phyloP scores from a whole-genome alignment of 192 early-diverging fungal genomes.

The Paraglomus occultum region DNA sequence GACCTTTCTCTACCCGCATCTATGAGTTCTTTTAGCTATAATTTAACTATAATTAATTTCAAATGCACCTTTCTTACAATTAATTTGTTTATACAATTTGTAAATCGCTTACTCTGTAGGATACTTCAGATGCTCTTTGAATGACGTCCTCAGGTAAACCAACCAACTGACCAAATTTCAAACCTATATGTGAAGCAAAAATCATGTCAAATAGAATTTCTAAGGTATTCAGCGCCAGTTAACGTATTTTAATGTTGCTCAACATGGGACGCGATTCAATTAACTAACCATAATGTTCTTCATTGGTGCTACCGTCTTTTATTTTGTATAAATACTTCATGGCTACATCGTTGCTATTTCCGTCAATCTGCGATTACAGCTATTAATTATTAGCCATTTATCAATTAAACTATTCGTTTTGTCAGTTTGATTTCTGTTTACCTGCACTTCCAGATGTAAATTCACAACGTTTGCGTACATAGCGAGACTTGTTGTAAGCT shows the following conservation, averaged over 20 bases:
- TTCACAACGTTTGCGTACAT: slow-evolving; percentile 59
- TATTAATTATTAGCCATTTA: not conserved
- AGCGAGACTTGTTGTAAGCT: slow-evolving; percentile 53
- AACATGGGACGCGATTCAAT: not conserved
- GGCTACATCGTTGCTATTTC: slow-evolving; percentile 13
- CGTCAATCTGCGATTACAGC: slow-evolving; percentile 15
- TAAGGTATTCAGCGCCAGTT: too few species aligned
- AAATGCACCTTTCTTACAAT: too few species aligned
- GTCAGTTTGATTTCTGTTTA: slow-evolving; percentile 15
- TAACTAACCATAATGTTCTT: slow-evolving; percentile 46
- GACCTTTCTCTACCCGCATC: slow-evolving; percentile 23
- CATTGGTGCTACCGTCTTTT: slow-evolving; percentile 42
- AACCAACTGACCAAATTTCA: slow-evolving; percentile 44
- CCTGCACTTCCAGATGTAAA: slow-evolving; percentile 52
- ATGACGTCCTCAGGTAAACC: slow-evolving; percentile 35
- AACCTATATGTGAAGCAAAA: slow-evolving; percentile 35
- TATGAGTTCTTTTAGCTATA: slow-evolving; percentile 19
- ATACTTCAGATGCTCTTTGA: slow-evolving; percentile 36
- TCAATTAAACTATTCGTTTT: slow-evolving; percentile 19
- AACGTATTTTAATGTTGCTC: not conserved
- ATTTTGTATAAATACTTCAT: slow-evolving; percentile 50
- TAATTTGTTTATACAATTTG: too few species aligned
- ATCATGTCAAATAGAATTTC: not conserved
- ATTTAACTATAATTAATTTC: not conserved
- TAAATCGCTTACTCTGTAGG: slow-evolving; percentile 33